Base-by-base conservation (phyloP, 768 basidiomycete species). In the Agaricus subrufescens region DNA sequence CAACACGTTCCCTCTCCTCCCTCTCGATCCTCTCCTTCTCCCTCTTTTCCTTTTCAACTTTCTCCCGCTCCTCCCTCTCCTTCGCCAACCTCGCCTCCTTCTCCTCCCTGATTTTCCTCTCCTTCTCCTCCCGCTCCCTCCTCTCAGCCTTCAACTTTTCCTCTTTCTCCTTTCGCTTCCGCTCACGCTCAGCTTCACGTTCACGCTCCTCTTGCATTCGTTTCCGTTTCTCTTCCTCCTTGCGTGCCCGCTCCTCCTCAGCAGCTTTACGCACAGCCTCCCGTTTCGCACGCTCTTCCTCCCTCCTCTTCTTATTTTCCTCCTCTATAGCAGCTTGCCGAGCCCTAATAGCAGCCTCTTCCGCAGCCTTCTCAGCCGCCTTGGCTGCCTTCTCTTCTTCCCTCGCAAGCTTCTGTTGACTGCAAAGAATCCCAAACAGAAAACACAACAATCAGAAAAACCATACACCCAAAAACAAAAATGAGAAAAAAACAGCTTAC, bases 351-450 rank as follows among this genome's bases (percentile, higher is more conserved):
- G 87, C 87, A 9, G 87, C 89, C 58, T 94, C 92, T 66, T 93
- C 92, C 3, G 88, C 92, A 9, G 90, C 89, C 66, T 86, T 86
- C 70, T 91, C 92, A 4, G 91, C 91, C 23, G 91, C 90, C 61
- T 83, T 83, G 23, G 79, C 81, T 7, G 91, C 91, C 58, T 84
- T 84, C 71, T 95, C 94, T 67, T 93, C 91, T 59, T 98, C 97
- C 67, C 96, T 96, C 43, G 87, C 90, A 61, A 83, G 77, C 71
- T 96, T 97, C 75, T 97, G 94, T 69, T 83, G 84, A 74, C 95
- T 98, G 62, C 38, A 57, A 58, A 31, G 58, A 46, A 50, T 46
- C 46, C 19, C 19, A 57, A 45, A 48, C 30, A 46, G 47, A 46
- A 26, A 60, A 61, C 58, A 61, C 57, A 37, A 43, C 27, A 11